Percentiles rank a stretch among this genome's conserved stretches.
These are phyloP conservation scores for Tilletia walkeri DNA, from an alignment of 1,284 basidiomycete species.

Conservation along the genomic window DNA sequence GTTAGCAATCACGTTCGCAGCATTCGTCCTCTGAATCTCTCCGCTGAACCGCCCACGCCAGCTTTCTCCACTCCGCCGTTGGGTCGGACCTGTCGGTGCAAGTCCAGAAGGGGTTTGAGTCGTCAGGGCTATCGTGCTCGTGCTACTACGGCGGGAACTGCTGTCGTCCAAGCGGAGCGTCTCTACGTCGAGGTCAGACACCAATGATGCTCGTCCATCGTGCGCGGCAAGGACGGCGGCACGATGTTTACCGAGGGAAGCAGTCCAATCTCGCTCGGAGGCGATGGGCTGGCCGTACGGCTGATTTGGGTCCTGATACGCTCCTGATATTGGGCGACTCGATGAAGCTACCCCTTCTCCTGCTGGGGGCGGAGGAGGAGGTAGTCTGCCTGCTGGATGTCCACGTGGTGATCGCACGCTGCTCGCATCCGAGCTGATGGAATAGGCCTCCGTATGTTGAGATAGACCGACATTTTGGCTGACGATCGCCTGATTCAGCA, in stretches of 20 bases:
- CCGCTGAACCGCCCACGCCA: not conserved
- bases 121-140: conserved; percentile 33
- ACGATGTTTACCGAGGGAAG: conserved; percentile 14
- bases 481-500: too few species aligned
- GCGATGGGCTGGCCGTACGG: not conserved
- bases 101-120: not conserved
- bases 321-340: not conserved
- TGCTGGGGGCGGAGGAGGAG: conserved; percentile 1
- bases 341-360: too few species aligned
- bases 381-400: not conserved
- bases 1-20: not conserved
- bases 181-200: conserved; percentile 51
- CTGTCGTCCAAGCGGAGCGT: conserved; percentile 45
- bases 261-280: conserved; percentile 10
- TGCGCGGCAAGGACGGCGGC: conserved; percentile 29
- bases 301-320: not conserved
- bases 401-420: conserved; percentile 5
- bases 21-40: not conserved
- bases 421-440: too few species aligned
- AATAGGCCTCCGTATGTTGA: too few species aligned
- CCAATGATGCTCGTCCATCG: conserved; percentile 43
- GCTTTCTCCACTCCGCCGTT: conserved; percentile 26
- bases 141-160: conserved; percentile 38
- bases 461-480: not conserved
- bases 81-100: conserved; percentile 18